Conservation (phyloP, 768 basidiomycete genomes). For the Leucosporidium scottii region DNA sequence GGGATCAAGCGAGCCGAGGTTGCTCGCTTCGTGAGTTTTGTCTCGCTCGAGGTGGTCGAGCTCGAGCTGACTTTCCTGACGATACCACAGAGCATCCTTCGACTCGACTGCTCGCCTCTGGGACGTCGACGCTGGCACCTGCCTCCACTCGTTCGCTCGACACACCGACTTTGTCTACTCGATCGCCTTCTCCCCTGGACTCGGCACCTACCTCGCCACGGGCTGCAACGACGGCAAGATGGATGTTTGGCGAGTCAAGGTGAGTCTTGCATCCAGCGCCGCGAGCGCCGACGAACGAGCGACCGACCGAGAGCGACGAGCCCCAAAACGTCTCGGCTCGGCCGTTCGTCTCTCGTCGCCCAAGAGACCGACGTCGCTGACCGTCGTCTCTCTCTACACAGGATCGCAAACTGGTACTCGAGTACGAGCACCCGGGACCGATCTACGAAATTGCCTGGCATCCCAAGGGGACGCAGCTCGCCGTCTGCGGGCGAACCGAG, state of each 20-base stretch:
- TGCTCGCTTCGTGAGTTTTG: conserved; percentile 33
- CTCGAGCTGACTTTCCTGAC: not conserved
- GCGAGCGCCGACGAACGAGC: too few relatives aligned
- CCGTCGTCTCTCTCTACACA: not conserved
- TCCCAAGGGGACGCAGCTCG: conserved; percentile 32
- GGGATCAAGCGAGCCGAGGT: conserved; percentile 6
- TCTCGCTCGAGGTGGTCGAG: not conserved
- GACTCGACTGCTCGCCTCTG: conserved; percentile 73
- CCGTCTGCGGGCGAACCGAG: conserved; percentile 26
- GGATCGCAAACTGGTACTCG: conserved; percentile 28
- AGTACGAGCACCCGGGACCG: conserved; percentile 30
- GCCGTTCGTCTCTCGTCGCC: not conserved
- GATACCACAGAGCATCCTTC: conserved; percentile 58
- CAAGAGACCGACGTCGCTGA: not conserved
- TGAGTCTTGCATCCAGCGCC: conserved; percentile 41
- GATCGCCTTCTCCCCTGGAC: conserved; percentile 63
- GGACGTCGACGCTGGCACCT: conserved; percentile 71
- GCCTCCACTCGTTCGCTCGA: conserved; percentile 62
- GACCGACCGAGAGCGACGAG: too few relatives aligned
- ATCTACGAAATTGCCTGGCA: conserved; percentile 36
- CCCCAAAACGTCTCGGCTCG: not conserved
- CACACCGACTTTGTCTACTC: conserved; percentile 68
- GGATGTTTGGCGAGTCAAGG: conserved; percentile 62
- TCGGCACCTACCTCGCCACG: conserved; percentile 61
- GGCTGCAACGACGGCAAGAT: conserved; percentile 73